A percentile compares a stretch with the other conserved stretches of the same genome.
These are phyloP conservation scores for Lathyrus sativus DNA, from an alignment of 306 rosid species.

Conservation along the genomic window DNA sequence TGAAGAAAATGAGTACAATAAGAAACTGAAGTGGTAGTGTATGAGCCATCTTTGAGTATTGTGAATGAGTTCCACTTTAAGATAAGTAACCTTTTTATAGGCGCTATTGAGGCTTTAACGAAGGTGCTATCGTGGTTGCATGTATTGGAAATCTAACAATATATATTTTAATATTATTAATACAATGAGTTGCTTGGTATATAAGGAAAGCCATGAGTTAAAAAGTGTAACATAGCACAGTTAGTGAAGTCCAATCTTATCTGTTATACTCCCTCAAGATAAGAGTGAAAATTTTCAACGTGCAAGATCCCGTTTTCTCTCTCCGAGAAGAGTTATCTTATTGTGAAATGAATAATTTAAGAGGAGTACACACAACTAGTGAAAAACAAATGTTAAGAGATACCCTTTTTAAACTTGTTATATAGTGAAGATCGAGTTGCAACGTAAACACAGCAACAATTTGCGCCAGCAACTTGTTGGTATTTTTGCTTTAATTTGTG, in stretches of 20 bases:
- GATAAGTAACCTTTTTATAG: constrained; percentile 34
- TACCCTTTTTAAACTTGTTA: too few relatives aligned
- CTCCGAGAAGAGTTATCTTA: neutral
- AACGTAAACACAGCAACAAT: too few relatives aligned
- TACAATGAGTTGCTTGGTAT: too few relatives aligned
- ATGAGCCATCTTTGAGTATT: constrained; percentile 33
- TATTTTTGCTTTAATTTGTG: too few relatives aligned
- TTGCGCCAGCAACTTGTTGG: too few relatives aligned
- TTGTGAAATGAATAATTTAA: neutral
- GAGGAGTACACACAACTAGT: neutral
- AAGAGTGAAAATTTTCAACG: neutral
- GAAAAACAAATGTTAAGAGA: too few relatives aligned
- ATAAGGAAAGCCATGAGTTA: too few relatives aligned
- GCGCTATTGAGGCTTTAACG: neutral
- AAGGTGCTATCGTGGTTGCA: neutral
- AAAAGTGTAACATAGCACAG: too few relatives aligned
- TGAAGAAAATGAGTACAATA: constrained; percentile 24
- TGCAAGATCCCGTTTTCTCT: neutral
- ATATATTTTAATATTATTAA: too few relatives aligned
- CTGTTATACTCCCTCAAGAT: neutral
- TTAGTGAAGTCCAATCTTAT: neutral
- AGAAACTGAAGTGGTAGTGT: constrained; percentile 27
- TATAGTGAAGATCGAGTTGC: too few relatives aligned
- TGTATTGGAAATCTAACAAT: neutral
- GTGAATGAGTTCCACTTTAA: neutral